These are phyloP conservation scores for Rhizoclosmatium globosum DNA, from an alignment of 192 early-diverging fungal genomes.

Conservation along the genomic window DNA sequence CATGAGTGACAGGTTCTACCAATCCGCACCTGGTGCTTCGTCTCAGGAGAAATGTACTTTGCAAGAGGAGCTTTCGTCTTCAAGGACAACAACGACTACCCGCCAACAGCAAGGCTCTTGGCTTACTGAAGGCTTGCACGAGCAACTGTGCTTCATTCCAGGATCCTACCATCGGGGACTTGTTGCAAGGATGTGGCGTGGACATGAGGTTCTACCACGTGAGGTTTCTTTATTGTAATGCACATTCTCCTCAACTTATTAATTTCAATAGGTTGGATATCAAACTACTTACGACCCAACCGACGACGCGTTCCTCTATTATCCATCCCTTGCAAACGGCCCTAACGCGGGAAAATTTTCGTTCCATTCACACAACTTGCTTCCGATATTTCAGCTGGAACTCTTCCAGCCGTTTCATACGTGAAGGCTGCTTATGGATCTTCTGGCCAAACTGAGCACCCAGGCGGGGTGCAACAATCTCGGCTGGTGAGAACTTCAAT, in stretches of 20 bases:
- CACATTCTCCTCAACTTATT: too few species aligned
- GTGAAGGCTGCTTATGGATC: background rate
- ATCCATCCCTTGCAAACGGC: background rate
- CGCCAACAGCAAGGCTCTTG: background rate
- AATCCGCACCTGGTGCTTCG: constrained; percentile 14
- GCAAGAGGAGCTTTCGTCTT: constrained; percentile 26
- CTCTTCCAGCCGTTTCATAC: constrained; percentile 31
- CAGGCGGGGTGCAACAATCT: constrained; percentile 25
- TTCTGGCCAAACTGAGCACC: constrained; percentile 6
- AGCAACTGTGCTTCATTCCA: background rate
- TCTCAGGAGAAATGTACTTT: constrained; percentile 36
- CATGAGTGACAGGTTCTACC: constrained; percentile 38
- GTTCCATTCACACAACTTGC: background rate
- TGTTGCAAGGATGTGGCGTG: background rate
- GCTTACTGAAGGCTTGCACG: background rate
- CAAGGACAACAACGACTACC: constrained; percentile 18
- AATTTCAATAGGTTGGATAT: background rate
- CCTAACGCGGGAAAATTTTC: constrained; percentile 13
- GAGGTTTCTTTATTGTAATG: too few species aligned
- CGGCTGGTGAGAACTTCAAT: constrained; percentile 33
- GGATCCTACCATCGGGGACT: constrained; percentile 12
- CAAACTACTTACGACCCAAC: background rate
- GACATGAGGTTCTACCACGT: background rate
- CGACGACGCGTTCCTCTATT: constrained; percentile 29
- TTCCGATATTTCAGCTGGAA: constrained; percentile 2